These are phyloP conservation scores for Acanthamoeba royreba DNA, from an alignment of 208 protist genomes.

Conservation along the genomic window DNA sequence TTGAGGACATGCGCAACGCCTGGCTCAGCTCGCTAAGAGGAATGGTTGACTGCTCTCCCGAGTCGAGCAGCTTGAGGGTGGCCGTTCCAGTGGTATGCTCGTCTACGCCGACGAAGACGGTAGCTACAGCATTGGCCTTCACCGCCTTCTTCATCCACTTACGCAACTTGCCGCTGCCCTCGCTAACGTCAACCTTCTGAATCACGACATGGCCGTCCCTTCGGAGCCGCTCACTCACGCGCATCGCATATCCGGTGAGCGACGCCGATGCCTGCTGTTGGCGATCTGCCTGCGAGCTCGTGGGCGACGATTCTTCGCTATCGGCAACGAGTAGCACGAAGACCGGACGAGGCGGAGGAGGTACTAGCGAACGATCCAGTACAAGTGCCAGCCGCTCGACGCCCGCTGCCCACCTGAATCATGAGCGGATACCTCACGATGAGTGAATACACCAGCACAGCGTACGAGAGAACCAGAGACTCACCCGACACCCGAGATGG, in stretches of 20 bases:
- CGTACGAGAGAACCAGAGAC: background rate
- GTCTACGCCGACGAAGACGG: conserved; percentile 48
- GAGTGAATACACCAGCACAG: background rate
- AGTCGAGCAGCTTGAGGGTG: conserved; percentile 52
- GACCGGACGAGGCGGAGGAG: background rate
- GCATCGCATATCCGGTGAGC: conserved; percentile 26
- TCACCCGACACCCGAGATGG: conserved; percentile 20
- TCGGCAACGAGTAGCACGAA: background rate
- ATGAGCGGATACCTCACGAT: background rate
- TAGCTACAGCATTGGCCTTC: conserved; percentile 20
- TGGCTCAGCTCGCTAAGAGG: background rate
- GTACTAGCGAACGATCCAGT: background rate
- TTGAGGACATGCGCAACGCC: too few species aligned
- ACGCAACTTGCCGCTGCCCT: background rate
- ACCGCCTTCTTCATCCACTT: conserved; percentile 54
- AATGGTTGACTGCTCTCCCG: background rate
- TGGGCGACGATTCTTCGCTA: background rate
- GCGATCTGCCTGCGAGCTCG: background rate
- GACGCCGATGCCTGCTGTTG: background rate
- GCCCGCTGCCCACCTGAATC: conserved; percentile 60
- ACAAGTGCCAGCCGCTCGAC: conserved; percentile 58
- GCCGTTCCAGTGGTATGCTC: background rate
- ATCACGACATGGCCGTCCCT: background rate
- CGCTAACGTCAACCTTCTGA: background rate
- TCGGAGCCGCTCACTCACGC: background rate